A percentile compares a stretch with the other conserved stretches of the same genome.
These are phyloP conservation scores for Esteya vermicola DNA, from an alignment of 2,329 filamentous ascomycete genomes.

Conservation along the genomic window DNA sequence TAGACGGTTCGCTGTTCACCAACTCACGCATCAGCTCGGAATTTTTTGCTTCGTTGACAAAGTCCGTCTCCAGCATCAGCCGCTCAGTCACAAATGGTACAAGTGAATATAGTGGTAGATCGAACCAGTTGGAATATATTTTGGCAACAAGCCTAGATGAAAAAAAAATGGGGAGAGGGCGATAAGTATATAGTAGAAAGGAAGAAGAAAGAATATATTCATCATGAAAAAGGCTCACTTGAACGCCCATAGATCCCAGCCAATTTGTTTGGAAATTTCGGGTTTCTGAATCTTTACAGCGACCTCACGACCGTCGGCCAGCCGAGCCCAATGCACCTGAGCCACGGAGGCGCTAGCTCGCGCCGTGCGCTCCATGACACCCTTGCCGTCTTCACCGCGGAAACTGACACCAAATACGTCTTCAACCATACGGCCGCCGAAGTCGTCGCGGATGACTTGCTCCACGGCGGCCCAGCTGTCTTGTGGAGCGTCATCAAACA, in stretches of 20 bases:
- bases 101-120: slow-evolving; percentile 80
- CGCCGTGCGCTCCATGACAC: slow-evolving; percentile 46
- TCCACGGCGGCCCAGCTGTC: slow-evolving; percentile 79
- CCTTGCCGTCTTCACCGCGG: slow-evolving; percentile 45
- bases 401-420: slow-evolving; percentile 91
- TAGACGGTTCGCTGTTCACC: slow-evolving; percentile 58
- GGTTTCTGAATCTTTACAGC: slow-evolving; percentile 95
- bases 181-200: slow-evolving; percentile 5
- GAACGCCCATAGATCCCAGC: slow-evolving; percentile 93
- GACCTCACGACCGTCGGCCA: slow-evolving; percentile 78
- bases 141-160: slow-evolving; percentile 50
- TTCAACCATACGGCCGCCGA: slow-evolving; percentile 67
- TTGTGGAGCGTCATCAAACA: slow-evolving; percentile 97
- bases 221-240: no score
- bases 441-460: slow-evolving; percentile 75
- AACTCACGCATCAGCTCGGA: slow-evolving; percentile 69
- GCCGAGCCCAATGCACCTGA: slow-evolving; percentile 86
- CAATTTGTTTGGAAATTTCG: slow-evolving; percentile 81
- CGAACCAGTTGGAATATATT: slow-evolving; percentile 77
- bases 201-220: background rate
- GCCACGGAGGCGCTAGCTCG: slow-evolving; percentile 80
- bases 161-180: slow-evolving; percentile 15
- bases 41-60: slow-evolving; percentile 81
- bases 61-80: slow-evolving; percentile 88
- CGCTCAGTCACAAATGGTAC: slow-evolving; percentile 90